Base-by-base conservation (phyloP, 1,139 yeast species). In the Dujonia santamariae region DNA sequence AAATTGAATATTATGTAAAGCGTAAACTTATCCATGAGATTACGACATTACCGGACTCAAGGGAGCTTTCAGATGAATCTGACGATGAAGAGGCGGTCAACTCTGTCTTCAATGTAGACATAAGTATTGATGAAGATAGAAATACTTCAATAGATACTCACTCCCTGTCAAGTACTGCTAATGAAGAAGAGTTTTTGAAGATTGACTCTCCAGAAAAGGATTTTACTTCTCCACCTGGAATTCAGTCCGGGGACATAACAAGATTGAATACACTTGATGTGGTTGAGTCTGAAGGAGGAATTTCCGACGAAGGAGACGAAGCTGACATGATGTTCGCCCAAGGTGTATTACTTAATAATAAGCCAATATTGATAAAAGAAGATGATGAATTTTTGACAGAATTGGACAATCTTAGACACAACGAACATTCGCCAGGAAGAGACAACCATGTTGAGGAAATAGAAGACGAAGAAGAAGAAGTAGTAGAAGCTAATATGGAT, bases 381-480 rank as follows among this genome's bases (percentile, higher is more conserved):
- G 25, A 34, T 16, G 21, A 25, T 11, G 33, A 34, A 4, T 61
- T 61, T 37, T 46, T 59, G 12, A 49, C 44, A 9, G 57, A 61
- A 32, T 44, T 63, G 28, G 51, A 53, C 35, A 64, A 64, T 41
- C 39, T 64, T 34, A 43, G 68, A 26, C 70, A 63, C 35, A 64
- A 64, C 36, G 67, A 61, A 32, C 47, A 38, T 19, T 19, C 22
- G 7, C 22, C 22, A 7, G 22, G 22, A 19, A 19, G 22, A 17
- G 26, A 38, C 8, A 45, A 45, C 23, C 40, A 46, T 28, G 26
- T 45, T n/a, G 41, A 40, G 24, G 48, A 48, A 33, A 17, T 39
- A 19, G 42, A 39, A 13, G 39, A 42, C 29, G 45, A 36, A 9
- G 9, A 13, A 16, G 9, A 26, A 15, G 21, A 14, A 17, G 30